These are phyloP conservation scores for Suillus plorans DNA, from an alignment of 768 basidiomycete genomes.

Conservation along the genomic window DNA sequence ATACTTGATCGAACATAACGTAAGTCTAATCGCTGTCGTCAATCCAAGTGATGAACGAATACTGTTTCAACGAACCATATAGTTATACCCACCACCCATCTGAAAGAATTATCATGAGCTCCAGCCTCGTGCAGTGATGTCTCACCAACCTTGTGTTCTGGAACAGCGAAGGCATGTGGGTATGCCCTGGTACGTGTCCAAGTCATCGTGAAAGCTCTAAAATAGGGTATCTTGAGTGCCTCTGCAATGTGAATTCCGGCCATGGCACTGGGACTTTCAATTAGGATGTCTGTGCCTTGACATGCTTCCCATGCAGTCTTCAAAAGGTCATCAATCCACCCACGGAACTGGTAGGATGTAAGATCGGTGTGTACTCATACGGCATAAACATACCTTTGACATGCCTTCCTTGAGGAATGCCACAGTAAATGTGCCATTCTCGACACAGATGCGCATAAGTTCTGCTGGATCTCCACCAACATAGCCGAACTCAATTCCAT, in stretches of 20 bases:
- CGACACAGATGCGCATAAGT: slow-evolving; percentile 95
- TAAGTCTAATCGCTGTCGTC: slow-evolving; percentile 57
- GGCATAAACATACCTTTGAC: slow-evolving; percentile 58
- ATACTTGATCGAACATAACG: slow-evolving; percentile 97
- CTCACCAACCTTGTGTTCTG: slow-evolving; percentile 77
- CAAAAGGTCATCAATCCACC: slow-evolving; percentile 96
- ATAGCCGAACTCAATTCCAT: slow-evolving; percentile 93
- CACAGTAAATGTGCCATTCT: slow-evolving; percentile 97
- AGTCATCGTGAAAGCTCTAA: slow-evolving; percentile 95
- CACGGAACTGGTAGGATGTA: slow-evolving; percentile 70
- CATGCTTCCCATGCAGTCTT: slow-evolving; percentile 97
- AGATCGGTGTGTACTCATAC: slow-evolving; percentile 2
- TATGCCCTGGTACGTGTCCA: slow-evolving; percentile 98
- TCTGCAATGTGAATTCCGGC: slow-evolving; percentile 97
- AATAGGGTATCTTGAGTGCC: slow-evolving; percentile 90
- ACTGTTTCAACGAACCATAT: slow-evolving; percentile 67
- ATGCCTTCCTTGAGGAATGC: slow-evolving; percentile 91
- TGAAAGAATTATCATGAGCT: slow-evolving; percentile 31
- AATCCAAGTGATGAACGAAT: slow-evolving; percentile 9
- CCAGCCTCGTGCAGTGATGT: slow-evolving; percentile 4
- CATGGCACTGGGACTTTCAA: slow-evolving; percentile 98
- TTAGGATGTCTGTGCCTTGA: slow-evolving; percentile 87
- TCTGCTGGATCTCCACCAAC: slow-evolving; percentile 98
- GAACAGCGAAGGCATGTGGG: slow-evolving; percentile 97
- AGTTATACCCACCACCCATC: slow-evolving; percentile 98